Evolutionary conservation across 2,329 filamentous ascomycete genomes (phyloP), one percentile per base, ranked within the genome.

Genomic region (Pseudopithomyces chartarum): DNA sequence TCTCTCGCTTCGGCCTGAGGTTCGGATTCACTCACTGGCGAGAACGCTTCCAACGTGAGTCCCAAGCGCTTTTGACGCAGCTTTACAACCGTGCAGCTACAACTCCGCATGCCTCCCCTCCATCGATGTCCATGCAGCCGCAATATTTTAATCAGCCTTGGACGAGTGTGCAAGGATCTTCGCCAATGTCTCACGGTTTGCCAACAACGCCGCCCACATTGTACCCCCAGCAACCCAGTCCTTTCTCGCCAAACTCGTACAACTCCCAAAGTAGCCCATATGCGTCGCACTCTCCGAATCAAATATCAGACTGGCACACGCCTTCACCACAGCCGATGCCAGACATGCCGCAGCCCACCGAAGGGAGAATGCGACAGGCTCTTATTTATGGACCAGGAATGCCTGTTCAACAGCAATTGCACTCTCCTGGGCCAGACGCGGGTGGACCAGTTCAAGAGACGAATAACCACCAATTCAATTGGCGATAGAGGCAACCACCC

Each of bases 1-100:
- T 82, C 1, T 77, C 78, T 2, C 69, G 71, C 19, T 80, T 82
- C 45, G 80, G 80, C 15, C 67, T 78, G 19, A 72, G 80, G 13
- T 82, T 81, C 64, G 80, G 80, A 23, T 81, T 80, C 60, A 79
- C 79, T 55, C 79, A 79, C 62, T 82, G 79, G 79, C 79, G 77
- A 17, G 79, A 81, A 52, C 76, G 79, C 15, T 82, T 81, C 61
- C 78, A 80, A 56, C 73, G 71, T 19, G 80, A 81, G 53, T 79
- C 79, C 0, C 70, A 75, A 1, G 56, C 66, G 1, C 71, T 81
- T 38, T 70, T 76, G 2, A 71, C 76, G 10, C 74, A 79, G 17
- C 72, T 82, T 0, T 76, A 78, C 40, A 70, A 74, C 38, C 75
- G 78, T 43, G 59, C 58, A 13, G 68, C 69, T 6, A 47, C 57